Evolutionary conservation across 768 basidiomycete species (phyloP).

Genomic region (Leucosporidium scottii): DNA sequence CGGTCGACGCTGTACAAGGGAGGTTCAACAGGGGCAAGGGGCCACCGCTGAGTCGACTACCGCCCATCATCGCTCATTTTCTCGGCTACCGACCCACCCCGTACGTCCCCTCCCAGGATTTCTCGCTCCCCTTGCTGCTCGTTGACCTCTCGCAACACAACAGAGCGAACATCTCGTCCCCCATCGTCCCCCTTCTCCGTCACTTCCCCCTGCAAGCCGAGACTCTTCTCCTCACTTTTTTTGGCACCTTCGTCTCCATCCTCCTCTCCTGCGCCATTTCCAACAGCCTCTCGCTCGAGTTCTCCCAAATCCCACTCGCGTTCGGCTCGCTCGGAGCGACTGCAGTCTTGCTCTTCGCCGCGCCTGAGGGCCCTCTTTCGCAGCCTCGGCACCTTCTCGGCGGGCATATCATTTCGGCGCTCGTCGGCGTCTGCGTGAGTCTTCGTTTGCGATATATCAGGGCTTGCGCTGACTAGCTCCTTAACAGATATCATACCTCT

Average conservation of each 20-base stretch:
- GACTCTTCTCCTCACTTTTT: slow-evolving; percentile 15
- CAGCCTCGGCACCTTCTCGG: slow-evolving; percentile 22
- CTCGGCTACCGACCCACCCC: slow-evolving; percentile 6
- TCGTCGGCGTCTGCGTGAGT: slow-evolving; percentile 19
- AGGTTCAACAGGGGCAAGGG: no score
- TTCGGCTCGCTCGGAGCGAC: slow-evolving; percentile 23
- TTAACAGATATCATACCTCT: slow-evolving; percentile 16
- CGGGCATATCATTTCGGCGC: slow-evolving; percentile 14
- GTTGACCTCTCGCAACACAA: neutral
- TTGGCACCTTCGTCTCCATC: slow-evolving; percentile 24
- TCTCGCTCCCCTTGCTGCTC: neutral
- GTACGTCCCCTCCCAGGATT: slow-evolving; percentile 3
- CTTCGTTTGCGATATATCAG: neutral
- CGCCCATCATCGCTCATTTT: slow-evolving; percentile 6
- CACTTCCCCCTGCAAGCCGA: slow-evolving; percentile 7
- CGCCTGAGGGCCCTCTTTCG: slow-evolving; percentile 18
- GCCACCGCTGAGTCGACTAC: neutral
- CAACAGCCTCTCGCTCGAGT: slow-evolving; percentile 2
- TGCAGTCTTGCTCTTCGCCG: slow-evolving; percentile 24
- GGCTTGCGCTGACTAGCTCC: neutral
- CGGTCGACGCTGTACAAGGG: neutral
- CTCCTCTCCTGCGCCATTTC: slow-evolving; percentile 20
- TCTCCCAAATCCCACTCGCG: slow-evolving; percentile 14
- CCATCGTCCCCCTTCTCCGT: no score
- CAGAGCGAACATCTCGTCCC: neutral